Base-by-base conservation (phyloP, 495 filamentous ascomycete species). In the Xylona heveae region DNA sequence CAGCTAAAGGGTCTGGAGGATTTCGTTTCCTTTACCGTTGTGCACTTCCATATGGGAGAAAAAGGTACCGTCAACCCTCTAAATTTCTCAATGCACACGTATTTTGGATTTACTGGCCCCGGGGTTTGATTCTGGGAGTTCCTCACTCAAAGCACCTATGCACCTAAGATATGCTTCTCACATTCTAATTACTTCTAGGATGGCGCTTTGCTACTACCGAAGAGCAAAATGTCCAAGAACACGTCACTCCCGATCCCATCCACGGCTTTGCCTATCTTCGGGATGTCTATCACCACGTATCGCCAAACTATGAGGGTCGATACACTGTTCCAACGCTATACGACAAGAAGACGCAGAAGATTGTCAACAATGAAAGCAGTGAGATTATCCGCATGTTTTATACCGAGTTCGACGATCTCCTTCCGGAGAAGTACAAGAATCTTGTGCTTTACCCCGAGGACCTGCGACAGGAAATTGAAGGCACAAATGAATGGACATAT, bases 401-500 rank as follows among this genome's bases (percentile, higher is more conserved):
- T 51, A 45, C 57, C 37, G 66, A 70, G 35, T 92, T 85, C 45
- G 79, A 92, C 45, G 61, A 68, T 34, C 48, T 83, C 13, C 43
- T 90, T 2, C 66, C 71, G 0, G 53, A 61, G 26, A 35, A 64
- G 37, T 66, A 62, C 50, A 62, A 66, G 23, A 62, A 68, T 20
- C 41, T 73, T 1, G 70, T 72, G 40, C 63, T 77, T 24, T 74
- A 71, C 44, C 79, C 78, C 0, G 37, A 54, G 19, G 39, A 59
- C 1, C 54, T 83, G 13, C 58, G 55, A 16, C 33, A 48, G 28
- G 47, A 73, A 13, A 88, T 92, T 45, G 78, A 92, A 38, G 58
- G 61, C 27, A 54, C 71, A 34, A 88, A 88, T 47, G 66, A 68
- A 19, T 90, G 80, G 80, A 71, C 74, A 36, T 88, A 88, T 52